These are phyloP conservation scores for Nothopassalora personata DNA, from an alignment of 2,329 filamentous ascomycete genomes.

Conservation along the genomic window DNA sequence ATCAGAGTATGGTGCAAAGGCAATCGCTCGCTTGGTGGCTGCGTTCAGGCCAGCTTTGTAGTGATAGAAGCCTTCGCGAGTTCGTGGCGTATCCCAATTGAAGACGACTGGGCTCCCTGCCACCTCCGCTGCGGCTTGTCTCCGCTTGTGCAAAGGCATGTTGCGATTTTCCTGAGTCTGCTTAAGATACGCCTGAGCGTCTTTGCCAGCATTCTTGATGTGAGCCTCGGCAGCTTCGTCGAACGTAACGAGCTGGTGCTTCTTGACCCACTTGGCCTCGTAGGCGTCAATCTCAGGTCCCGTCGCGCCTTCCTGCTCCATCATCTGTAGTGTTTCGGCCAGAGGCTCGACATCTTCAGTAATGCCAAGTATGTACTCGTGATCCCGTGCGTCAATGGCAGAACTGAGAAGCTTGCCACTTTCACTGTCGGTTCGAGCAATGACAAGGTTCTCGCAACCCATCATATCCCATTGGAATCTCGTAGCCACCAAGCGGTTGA, in stretches of 20 bases:
- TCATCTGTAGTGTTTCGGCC: slow-evolving; percentile 80
- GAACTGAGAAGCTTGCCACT: slow-evolving; percentile 86
- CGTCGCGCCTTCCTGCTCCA: slow-evolving; percentile 75
- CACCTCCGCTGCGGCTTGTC: slow-evolving; percentile 63
- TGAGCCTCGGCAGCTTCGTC: slow-evolving; percentile 62
- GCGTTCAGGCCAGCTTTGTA: slow-evolving; percentile 77
- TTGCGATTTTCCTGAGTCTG: slow-evolving; percentile 55
- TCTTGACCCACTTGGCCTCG: slow-evolving; percentile 84
- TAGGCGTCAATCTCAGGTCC: slow-evolving; percentile 78
- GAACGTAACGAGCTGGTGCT: slow-evolving; percentile 78
- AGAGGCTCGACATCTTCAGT: slow-evolving; percentile 73
- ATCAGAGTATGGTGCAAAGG: slow-evolving; percentile 87
- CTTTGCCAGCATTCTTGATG: slow-evolving; percentile 31
- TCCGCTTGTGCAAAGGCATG: slow-evolving; percentile 72
- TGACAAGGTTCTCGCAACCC: slow-evolving; percentile 90
- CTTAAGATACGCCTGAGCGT: slow-evolving; percentile 25
- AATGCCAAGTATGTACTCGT: slow-evolving; percentile 92
- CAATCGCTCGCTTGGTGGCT: slow-evolving; percentile 87
- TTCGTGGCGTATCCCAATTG: slow-evolving; percentile 86
- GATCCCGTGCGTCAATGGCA: slow-evolving; percentile 87
- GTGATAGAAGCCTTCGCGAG: slow-evolving; percentile 90
- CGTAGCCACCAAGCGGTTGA: slow-evolving; percentile 85
- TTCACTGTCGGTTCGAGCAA: slow-evolving; percentile 92
- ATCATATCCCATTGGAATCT: slow-evolving; percentile 98
- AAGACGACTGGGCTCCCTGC: slow-evolving; percentile 68